phyloP scores from a whole-genome alignment of 257 asterid genomes.

The Salvia miltiorrhiza region DNA sequence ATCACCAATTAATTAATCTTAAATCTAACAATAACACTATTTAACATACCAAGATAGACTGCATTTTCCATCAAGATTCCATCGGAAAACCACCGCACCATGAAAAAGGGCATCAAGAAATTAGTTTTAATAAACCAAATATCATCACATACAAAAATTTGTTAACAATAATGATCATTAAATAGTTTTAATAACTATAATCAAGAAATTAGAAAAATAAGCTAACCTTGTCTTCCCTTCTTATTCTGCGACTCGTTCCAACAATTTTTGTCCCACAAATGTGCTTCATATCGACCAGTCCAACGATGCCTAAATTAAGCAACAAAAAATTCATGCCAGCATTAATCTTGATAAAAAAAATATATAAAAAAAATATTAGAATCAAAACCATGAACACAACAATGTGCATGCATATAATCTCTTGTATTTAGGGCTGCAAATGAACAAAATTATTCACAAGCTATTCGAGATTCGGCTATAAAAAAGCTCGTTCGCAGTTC shows the following conservation, averaged over 20 bases:
- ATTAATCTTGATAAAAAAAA: too few species aligned
- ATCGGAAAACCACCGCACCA: conserved; percentile 15
- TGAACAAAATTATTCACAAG: too few species aligned
- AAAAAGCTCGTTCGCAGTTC: too few species aligned
- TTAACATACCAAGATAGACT: conserved; percentile 80
- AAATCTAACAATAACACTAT: neutral
- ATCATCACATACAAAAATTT: neutral
- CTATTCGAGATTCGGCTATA: too few species aligned
- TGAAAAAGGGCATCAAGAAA: neutral
- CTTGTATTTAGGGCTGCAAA: too few species aligned
- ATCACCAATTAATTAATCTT: neutral
- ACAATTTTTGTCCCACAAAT: conserved; percentile 89
- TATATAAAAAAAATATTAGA: too few species aligned
- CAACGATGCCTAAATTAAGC: conserved; percentile 67
- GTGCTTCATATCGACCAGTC: conserved; percentile 93
- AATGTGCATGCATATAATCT: neutral
- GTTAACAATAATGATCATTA: neutral
- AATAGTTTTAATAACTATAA: neutral
- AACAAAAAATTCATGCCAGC: neutral
- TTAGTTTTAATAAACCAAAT: neutral
- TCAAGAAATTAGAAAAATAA: neutral
- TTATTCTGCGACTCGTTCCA: conserved; percentile 89
- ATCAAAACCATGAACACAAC: too few species aligned
- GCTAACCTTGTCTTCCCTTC: conserved; percentile 91
- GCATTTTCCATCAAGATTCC: conserved; percentile 33